Evolutionary conservation across 1,284 basidiomycete species (phyloP), one percentile per base, ranked within the genome.

Genomic region (Pascua guehoae): DNA sequence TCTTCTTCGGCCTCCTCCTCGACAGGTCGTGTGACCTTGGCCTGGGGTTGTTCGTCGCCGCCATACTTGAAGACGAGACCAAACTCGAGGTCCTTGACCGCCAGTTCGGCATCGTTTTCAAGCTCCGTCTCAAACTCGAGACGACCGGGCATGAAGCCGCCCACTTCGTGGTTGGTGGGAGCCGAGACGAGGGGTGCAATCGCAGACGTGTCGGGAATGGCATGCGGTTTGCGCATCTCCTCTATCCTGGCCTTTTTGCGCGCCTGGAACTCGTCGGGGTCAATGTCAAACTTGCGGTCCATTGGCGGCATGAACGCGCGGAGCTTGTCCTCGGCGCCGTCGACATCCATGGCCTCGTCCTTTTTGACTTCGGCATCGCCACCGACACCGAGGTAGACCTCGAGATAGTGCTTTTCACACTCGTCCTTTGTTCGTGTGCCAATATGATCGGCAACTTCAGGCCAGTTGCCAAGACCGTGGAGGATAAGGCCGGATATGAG

Each of bases 111-210:
- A 41, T 98, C 93, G 72, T 96, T 94, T 72, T 98, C 95, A 16
- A 92, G 80, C 77, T 98, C 96, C 66, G 92, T 89, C 73, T 98
- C 96, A 73, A 98, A 98, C 75, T 98, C 95, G 49, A 98, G 83
- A 46, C 96, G 87, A 16, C 95, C 95, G 8, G 95, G 95, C 77
- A 98, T 89, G 79, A 89, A 98, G 0, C 89, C 90, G 12, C 86
- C 86, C 44, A 98, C 84, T 79, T 98, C 96, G 76, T 98, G 96
- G 37, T 93, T 88, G 2, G 89, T 92, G 4, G 95, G 95, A 0
- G 88, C 87, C 10, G 94, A 97, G n/a, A 89, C 91, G 8, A 95
- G 87, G 7, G 87, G 83, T 68, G 92, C 89, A 11, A 64, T 63
- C 37, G 68, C 70, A 2, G 74, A 67, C 0, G 73, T 69, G 0